A percentile compares a stretch with the other conserved stretches of the same genome.
phyloP scores from a whole-genome alignment of 352 stramenopile genomes.

The Blastocystis sp. region DNA sequence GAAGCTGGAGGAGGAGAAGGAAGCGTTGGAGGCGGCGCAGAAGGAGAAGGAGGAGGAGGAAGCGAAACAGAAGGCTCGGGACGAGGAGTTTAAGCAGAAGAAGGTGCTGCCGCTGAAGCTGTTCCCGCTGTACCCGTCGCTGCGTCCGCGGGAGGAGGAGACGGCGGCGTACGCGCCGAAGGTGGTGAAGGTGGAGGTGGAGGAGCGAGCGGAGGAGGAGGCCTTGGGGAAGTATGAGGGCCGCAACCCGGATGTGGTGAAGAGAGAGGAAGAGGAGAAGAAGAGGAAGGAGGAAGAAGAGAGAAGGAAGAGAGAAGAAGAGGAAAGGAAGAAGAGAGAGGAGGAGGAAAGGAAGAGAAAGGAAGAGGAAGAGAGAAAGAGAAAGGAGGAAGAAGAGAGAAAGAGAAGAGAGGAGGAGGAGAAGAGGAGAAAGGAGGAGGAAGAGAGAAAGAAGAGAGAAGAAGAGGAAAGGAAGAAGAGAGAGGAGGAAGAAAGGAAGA shows the following conservation, averaged over 20 bases:
- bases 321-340: constrained; percentile 56
- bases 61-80: not conserved
- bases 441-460: constrained; percentile 19
- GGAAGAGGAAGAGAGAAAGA: constrained; percentile 45
- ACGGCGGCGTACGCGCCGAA: constrained; percentile 2
- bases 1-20: constrained; percentile 1
- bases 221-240: not conserved
- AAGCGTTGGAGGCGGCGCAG: not conserved
- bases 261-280: constrained; percentile 67
- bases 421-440: constrained; percentile 18
- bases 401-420: not conserved
- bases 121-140: constrained; percentile 51
- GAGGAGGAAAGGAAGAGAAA: constrained; percentile 55
- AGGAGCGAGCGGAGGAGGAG: not conserved
- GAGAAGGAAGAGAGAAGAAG: constrained; percentile 48
- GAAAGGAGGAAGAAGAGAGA: constrained; percentile 25
- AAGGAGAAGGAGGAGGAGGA: constrained; percentile 22
- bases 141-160: constrained; percentile 23
- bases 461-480: constrained; percentile 16
- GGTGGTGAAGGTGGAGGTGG: not conserved
- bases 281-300: constrained; percentile 60
- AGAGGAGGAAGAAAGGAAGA: not conserved
- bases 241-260: constrained; percentile 65
- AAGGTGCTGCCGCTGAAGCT: constrained; percentile 60
- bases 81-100: constrained; percentile 19